A percentile compares a stretch with the other conserved stretches of the same genome.
These are phyloP conservation scores for Russula olivacea DNA, from an alignment of 768 basidiomycete genomes.

Conservation along the genomic window DNA sequence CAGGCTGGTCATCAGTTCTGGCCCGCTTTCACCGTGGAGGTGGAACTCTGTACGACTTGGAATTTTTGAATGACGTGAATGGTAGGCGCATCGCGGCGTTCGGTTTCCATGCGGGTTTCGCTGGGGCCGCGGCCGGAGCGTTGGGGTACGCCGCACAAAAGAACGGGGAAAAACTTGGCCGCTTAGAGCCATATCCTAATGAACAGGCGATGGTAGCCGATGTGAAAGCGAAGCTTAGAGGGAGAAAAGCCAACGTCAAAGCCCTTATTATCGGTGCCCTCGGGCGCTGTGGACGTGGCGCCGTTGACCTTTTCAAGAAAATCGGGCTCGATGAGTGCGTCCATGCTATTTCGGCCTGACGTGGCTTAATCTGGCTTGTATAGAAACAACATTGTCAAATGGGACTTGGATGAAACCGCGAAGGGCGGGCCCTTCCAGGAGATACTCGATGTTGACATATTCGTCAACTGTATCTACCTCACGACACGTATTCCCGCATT, in stretches of 20 bases:
- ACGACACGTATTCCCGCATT: conserved; percentile 82
- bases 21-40: conserved; percentile 77
- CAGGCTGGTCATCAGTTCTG: conserved; percentile 84
- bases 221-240: conserved; percentile 62
- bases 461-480: conserved; percentile 99
- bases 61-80: conserved; percentile 80
- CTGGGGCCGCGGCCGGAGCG: conserved; percentile 91
- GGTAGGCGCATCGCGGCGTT: conserved; percentile 96
- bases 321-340: conserved; percentile 91
- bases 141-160: conserved; percentile 69
- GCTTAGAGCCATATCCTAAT: conserved; percentile 74
- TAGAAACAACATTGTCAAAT: conserved; percentile 92
- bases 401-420: conserved; percentile 96
- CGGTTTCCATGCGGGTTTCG: conserved; percentile 97
- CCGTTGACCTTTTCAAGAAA: conserved; percentile 92
- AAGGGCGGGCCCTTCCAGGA: conserved; percentile 96
- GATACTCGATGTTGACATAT: conserved; percentile 94
- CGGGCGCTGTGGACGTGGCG: conserved; percentile 91
- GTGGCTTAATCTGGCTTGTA: not conserved
- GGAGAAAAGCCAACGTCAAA: conserved; percentile 65
- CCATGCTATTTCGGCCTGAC: not conserved
- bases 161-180: conserved; percentile 54
- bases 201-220: conserved; percentile 76
- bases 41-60: conserved; percentile 89
- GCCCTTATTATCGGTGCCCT: conserved; percentile 95